Conservation (phyloP, 1,284 basidiomycete genomes). For the Bondarzewia mesenterica region DNA sequence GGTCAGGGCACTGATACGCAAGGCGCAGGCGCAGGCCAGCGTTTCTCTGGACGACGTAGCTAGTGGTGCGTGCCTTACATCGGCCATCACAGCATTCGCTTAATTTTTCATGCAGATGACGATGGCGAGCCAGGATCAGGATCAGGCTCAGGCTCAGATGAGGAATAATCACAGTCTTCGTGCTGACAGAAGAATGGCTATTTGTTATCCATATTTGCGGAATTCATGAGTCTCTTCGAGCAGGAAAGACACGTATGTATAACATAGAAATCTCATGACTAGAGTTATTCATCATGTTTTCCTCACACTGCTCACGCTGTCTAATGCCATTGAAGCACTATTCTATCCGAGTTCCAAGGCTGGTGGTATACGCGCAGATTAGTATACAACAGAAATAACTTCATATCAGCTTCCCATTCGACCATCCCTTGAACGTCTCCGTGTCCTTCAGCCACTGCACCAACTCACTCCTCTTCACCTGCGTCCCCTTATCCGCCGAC, state of each 20-base stretch:
- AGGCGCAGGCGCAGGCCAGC: conserved; percentile 36
- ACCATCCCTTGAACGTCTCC: conserved; percentile 39
- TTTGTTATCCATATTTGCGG: neutral
- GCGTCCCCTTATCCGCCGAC: conserved; percentile 55
- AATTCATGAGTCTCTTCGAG: no score
- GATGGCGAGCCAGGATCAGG: conserved; percentile 28
- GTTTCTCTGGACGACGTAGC: conserved; percentile 33
- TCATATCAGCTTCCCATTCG: conserved; percentile 29
- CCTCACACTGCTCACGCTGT: no score
- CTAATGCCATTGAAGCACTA: no score
- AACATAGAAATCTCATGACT: neutral
- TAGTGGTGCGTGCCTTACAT: conserved; percentile 21
- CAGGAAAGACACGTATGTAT: no score
- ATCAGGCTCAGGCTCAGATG: conserved; percentile 26
- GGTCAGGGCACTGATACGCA: conserved; percentile 39
- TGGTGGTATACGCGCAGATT: no score
- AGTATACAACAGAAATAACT: neutral
- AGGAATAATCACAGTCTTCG: conserved; percentile 19
- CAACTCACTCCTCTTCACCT: conserved; percentile 63
- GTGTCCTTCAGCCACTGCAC: conserved; percentile 60
- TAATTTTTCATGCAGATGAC: conserved; percentile 18
- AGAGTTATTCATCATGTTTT: no score
- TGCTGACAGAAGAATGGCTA: neutral
- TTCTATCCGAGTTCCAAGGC: no score
- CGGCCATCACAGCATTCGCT: neutral